Evolutionary conservation across 1,139 yeast species (phyloP).

Genomic region (Kluyveromyces sp.): DNA sequence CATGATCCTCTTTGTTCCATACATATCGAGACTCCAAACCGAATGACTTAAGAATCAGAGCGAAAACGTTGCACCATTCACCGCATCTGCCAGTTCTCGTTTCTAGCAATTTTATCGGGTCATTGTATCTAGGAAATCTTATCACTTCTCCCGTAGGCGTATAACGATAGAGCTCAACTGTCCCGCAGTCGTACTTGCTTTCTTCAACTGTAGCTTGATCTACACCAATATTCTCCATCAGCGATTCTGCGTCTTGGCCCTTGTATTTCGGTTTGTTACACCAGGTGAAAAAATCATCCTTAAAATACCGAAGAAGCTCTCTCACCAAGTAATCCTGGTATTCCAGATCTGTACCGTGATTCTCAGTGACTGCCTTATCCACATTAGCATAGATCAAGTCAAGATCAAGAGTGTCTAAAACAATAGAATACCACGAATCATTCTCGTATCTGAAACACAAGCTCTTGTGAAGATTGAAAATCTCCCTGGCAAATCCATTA

Average conservation of each 20-base stretch:
- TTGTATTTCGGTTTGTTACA: constrained; percentile 63
- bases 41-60: constrained; percentile 59
- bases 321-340: constrained; percentile 66
- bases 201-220: constrained; percentile 40
- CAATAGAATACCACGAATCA: constrained; percentile 29
- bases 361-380: constrained; percentile 32
- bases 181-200: constrained; percentile 37
- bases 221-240: constrained; percentile 33
- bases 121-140: constrained; percentile 72
- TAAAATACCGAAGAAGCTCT: constrained; percentile 69
- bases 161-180: constrained; percentile 62
- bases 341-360: constrained; percentile 33
- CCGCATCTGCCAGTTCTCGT: constrained; percentile 83
- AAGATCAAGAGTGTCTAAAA: constrained; percentile 34
- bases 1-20: constrained; percentile 92
- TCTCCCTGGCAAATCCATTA: constrained; percentile 23
- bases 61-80: constrained; percentile 88
- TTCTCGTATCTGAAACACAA: constrained; percentile 27
- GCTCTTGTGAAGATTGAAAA: constrained; percentile 17
- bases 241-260: constrained; percentile 39
- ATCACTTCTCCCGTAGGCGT: constrained; percentile 39
- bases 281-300: constrained; percentile 77
- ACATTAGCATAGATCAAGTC: constrained; percentile 34
- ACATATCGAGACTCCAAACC: constrained; percentile 62
- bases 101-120: constrained; percentile 53